Evolutionary conservation across 1,284 basidiomycete genomes (phyloP), one percentile per base, ranked within the genome.

Genomic region (Ceratobasidium sp.): DNA sequence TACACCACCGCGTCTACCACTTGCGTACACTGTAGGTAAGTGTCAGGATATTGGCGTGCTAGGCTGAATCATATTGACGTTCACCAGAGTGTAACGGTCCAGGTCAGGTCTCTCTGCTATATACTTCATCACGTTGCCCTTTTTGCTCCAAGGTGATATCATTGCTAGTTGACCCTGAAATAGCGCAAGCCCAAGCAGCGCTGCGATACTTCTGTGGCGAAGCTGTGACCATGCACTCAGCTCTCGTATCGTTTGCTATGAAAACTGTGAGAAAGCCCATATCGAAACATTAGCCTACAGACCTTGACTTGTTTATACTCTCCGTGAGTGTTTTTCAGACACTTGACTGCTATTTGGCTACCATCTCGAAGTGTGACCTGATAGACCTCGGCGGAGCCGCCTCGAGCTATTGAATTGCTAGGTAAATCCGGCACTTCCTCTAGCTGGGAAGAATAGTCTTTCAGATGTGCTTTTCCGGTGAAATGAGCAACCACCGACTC

Each of bases 161-260:
- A 65, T 65, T n/a, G 47, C 63, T n/a, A 65, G 15, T 8, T 48
- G 63, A n/a, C 33, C 31, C 45, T n/a, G 63, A 33, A 51, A 65
- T 14, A 29, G 31, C 8, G 63, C 63, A n/a, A 65, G 29, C 17
- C 63, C 63, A 48, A 27, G 47, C 33, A 64, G 29, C 27, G 33
- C 44, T 9, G 47, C 27, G 24, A 64, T 19, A 24, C 47, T 64
- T 27, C 27, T 27, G 17, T 64, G 44, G 17, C 47, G 22, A 22
- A 45, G 31, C 22, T 51, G 27, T n/a, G 47, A 51, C 63, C 48
- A 65, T 11, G 47, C 14, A 22, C 33, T 31, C 24, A 65, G 27
- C 22, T 65, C 48, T n/a, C 45, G 47, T 11, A 41, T 11, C 36
- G 36, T 41, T 41, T 41, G 36, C 36, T 41, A 41, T 41, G 36